Percentiles rank a stretch among this genome's conserved stretches.
phyloP scores from a whole-genome alignment of 345 rosid species.

The Eucalyptus grandis region DNA sequence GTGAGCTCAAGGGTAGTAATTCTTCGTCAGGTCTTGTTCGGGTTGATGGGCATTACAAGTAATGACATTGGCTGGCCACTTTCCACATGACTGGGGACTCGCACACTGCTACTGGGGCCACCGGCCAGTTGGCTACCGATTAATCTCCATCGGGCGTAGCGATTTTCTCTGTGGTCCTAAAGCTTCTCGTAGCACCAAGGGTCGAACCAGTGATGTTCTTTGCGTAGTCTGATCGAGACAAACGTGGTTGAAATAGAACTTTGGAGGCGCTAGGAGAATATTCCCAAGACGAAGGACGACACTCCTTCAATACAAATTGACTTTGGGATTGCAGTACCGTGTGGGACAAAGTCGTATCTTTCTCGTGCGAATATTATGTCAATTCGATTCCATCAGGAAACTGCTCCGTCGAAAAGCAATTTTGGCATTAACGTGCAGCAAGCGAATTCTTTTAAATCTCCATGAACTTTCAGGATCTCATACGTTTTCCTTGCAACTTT shows the following conservation, averaged over 20 bases:
- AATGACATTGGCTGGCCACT: neutral
- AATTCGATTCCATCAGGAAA: neutral
- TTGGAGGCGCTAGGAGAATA: neutral
- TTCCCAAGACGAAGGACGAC: neutral
- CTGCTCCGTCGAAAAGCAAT: neutral
- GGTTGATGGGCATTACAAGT: neutral
- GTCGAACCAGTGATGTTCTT: neutral
- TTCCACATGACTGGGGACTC: neutral
- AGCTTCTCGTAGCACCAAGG: neutral
- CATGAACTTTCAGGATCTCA: neutral
- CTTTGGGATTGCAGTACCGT: neutral
- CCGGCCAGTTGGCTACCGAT: neutral
- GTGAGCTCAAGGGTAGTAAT: neutral
- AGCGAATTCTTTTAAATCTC: neutral
- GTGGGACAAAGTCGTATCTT: neutral
- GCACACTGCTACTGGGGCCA: neutral
- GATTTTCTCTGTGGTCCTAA: neutral
- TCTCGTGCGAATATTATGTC: neutral
- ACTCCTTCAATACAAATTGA: neutral
- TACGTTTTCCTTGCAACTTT: neutral
- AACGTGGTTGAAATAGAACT: neutral
- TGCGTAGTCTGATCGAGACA: neutral
- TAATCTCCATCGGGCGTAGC: neutral
- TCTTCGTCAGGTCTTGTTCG: neutral
- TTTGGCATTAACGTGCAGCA: neutral